Evolutionary conservation across 2,329 filamentous ascomycete species (phyloP).

Genomic region (Sclerotinia minor): DNA sequence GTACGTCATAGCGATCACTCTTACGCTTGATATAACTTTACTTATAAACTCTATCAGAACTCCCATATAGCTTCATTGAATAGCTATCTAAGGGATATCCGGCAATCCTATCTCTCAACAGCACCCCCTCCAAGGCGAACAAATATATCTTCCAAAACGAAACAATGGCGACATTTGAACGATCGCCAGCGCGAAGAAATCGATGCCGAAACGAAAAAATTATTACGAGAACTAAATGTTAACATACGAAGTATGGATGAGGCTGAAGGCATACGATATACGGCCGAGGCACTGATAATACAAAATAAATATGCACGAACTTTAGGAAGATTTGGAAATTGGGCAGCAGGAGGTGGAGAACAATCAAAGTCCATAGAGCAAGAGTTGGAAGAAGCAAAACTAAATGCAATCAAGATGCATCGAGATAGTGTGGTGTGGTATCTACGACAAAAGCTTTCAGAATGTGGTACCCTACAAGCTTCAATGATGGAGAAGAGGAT

Average conservation of each 20-base stretch:
- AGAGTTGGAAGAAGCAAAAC: conserved; percentile 66
- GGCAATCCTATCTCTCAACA: conserved; percentile 87
- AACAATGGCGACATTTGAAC: conserved; percentile 53
- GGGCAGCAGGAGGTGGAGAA: conserved; percentile 67
- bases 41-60: conserved; percentile 57
- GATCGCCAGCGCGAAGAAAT: conserved; percentile 83
- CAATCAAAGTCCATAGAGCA: conserved; percentile 65
- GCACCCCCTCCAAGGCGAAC: conserved; percentile 59
- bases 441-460: conserved; percentile 71
- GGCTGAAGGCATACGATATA: conserved; percentile 77
- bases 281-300: conserved; percentile 70
- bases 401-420: conserved; percentile 66
- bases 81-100: conserved; percentile 76
- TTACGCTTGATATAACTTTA: conserved; percentile 29
- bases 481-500: conserved; percentile 91
- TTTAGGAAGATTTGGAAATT: conserved; percentile 62
- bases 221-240: conserved; percentile 81
- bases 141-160: conserved; percentile 35
- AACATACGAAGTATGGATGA: conserved; percentile 78
- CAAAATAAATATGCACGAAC: conserved; percentile 67
- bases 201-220: conserved; percentile 80
- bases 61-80: conserved; percentile 80
- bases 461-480: conserved; percentile 75
- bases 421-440: conserved; percentile 84
- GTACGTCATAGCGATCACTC: conserved; percentile 51